Evolutionary conservation across 441 rosid species (phyloP), one percentile per base, ranked within the genome.

Genomic region (Adansonia grandidieri): DNA sequence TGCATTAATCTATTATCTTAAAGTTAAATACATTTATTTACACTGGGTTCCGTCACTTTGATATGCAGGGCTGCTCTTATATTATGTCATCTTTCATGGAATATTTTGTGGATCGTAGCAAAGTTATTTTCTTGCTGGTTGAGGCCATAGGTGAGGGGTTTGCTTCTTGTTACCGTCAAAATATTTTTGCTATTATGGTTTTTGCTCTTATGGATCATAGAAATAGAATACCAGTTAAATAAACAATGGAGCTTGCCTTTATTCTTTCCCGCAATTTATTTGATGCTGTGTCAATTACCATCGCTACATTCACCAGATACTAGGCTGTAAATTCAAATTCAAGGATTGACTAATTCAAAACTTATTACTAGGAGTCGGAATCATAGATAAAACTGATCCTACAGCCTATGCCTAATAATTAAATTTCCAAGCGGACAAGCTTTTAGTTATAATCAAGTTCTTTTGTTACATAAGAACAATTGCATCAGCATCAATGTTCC

Each of bases 81-180:
- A 95, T 96, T 14, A 82, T 53, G 51, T 82, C 92, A 51, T 84
- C 99, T 58, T 96, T 88, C 80, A 22, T 64, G 80, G 86, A 87
- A 58, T 93, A 87, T 84, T 83, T 82, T 42, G 85, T 84, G 24
- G 84, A 84, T 74, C 90, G 87, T 9, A 82, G 92, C 78, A 92
- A 91, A 84, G 92, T 91, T 85, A 92, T 96, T 71, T 66, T 89
- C 32, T 82, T 89, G 85, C 87, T 93, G 54, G 95, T 96, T n/a
- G 99, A 93, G 82, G 97, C 99, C 72, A 86, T 96, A 74, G 98
- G 98, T 96, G 79, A 89, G 93, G 72, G 72, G 47, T 6, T 78
- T 66, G 1, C 64, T 37, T 64, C 1, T 73, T 19, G 47, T n/a
- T 0, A 61, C 6, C 2, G 37, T 76, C 73, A 24, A 53, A 63